Evolutionary conservation across 1,284 basidiomycete species (phyloP).

Genomic region (Chondrostereum purpureum): DNA sequence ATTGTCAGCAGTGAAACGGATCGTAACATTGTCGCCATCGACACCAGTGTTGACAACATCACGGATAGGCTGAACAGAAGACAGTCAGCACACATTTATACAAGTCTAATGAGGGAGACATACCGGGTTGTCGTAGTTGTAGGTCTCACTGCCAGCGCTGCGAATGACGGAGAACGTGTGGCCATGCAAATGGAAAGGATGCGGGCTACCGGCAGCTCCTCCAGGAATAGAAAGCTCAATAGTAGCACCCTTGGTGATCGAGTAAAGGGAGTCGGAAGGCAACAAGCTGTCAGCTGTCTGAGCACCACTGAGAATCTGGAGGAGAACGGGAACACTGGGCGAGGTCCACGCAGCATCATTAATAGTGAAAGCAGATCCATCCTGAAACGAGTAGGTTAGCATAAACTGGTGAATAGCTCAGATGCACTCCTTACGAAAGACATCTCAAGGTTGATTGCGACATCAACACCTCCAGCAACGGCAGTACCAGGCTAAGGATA

Average conservation of each 20-base stretch:
- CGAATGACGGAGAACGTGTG: slow-evolving; percentile 25
- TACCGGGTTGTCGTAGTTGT: too few relatives aligned
- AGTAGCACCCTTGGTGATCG: slow-evolving; percentile 16
- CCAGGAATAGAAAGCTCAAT: slow-evolving; percentile 20
- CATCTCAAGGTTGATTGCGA: background rate
- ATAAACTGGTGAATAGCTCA: slow-evolving; percentile 10
- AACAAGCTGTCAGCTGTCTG: slow-evolving; percentile 15
- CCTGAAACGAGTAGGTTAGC: background rate
- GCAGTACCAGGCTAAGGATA: too few relatives aligned
- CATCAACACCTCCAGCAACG: background rate
- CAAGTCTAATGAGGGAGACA: too few relatives aligned
- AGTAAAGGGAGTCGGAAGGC: slow-evolving; percentile 18
- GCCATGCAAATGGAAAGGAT: slow-evolving; percentile 27
- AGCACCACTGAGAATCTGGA: slow-evolving; percentile 19
- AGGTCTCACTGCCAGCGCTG: too few relatives aligned
- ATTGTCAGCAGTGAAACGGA: slow-evolving; percentile 32
- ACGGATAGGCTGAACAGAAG: slow-evolving; percentile 19
- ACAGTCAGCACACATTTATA: too few relatives aligned
- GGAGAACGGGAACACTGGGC: too few relatives aligned
- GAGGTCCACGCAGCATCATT: slow-evolving; percentile 18
- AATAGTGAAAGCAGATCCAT: slow-evolving; percentile 7
- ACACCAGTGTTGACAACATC: slow-evolving; percentile 24
- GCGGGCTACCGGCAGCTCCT: slow-evolving; percentile 13
- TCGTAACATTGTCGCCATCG: slow-evolving; percentile 20
- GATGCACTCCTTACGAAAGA: background rate